Base-by-base conservation (phyloP, 2,329 filamentous ascomycete species). In the Mycogone perniciosa region DNA sequence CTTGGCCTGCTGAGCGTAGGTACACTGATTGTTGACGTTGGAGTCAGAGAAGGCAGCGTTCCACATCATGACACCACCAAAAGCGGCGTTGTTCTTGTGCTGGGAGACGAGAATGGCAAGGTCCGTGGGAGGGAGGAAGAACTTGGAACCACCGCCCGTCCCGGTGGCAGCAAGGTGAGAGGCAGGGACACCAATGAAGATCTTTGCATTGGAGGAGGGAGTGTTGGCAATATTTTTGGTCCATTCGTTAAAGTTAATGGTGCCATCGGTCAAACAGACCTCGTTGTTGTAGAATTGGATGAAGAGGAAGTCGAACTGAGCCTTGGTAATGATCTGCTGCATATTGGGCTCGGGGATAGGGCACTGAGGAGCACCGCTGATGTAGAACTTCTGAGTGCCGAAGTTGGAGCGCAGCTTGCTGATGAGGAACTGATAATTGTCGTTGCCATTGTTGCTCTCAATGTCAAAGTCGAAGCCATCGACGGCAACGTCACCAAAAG, bases 271-370 rank as follows among this genome's bases (percentile, higher is more conserved):
- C 26, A 67, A 65, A 55, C 72, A 75, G 30, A 56, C 60, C 0
- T 64, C 62, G 58, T 76, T 76, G 61, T 76, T 76, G 64, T 76
- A 76, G 60, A 74, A 75, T 57, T 76, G 73, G 13, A 75, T 62
- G 56, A 67, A 74, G 6, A 76, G 58, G 44, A 65, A 64, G 54
- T 75, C 56, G 5, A 58, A 58, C 10, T 44, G 20, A 1, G 55
- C 26, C 6, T 58, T 46, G 34, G 63, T 54, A 51, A 77, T 67
- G 52, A 76, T 72, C 20, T 60, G 58, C 52, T 65, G 62, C 73
- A 76, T 75, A 59, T 70, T 65, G 56, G 60, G 38, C 46, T 65
- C 56, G 4, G 56, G 56, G 10, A 56, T 30, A 6, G 51, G 67
- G 59, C 73, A 76, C 57, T 76, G 70, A n/a, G 73, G 73, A 6